Conservation (phyloP, 2,329 filamentous ascomycete genomes). For the Aschersonia sp. region DNA sequence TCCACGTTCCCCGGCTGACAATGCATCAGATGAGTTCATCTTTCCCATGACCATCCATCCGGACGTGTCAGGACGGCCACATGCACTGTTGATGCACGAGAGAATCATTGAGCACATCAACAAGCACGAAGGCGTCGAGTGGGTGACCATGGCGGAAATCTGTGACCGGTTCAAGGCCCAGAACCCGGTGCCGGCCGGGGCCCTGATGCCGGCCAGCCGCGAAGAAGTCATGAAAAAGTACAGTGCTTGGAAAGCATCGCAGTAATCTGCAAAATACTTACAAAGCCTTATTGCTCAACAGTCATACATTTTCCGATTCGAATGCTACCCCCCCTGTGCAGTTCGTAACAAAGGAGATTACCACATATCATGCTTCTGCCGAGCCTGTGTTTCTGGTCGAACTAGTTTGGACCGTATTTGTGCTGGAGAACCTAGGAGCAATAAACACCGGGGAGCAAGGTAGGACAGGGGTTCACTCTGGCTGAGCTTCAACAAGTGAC, state of each 20-base stretch:
- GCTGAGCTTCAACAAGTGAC: too few relatives aligned
- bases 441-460: too few relatives aligned
- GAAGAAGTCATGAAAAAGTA: slow-evolving; percentile 6
- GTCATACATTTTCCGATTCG: too few relatives aligned
- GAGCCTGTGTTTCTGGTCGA: too few relatives aligned
- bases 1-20: neutral
- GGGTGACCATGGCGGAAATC: slow-evolving; percentile 58
- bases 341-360: too few relatives aligned
- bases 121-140: slow-evolving; percentile 43
- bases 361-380: too few relatives aligned
- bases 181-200: slow-evolving; percentile 40
- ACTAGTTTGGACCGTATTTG: too few relatives aligned
- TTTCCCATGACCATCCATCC: slow-evolving; percentile 69
- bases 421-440: too few relatives aligned
- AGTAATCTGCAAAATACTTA: neutral
- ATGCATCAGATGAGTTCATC: slow-evolving; percentile 46
- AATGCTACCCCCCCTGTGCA: too few relatives aligned
- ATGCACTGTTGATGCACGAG: slow-evolving; percentile 61
- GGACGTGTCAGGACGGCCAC: slow-evolving; percentile 56
- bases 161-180: slow-evolving; percentile 58
- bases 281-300: too few relatives aligned
- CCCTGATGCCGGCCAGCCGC: slow-evolving; percentile 39
- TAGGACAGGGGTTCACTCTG: too few relatives aligned
- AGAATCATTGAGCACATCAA: slow-evolving; percentile 52
- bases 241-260: slow-evolving; percentile 3